A percentile compares a stretch with the other conserved stretches of the same genome.
Evolutionary conservation across 2,329 filamentous ascomycete species (phyloP).

Genomic region (Penicillium olsonii): DNA sequence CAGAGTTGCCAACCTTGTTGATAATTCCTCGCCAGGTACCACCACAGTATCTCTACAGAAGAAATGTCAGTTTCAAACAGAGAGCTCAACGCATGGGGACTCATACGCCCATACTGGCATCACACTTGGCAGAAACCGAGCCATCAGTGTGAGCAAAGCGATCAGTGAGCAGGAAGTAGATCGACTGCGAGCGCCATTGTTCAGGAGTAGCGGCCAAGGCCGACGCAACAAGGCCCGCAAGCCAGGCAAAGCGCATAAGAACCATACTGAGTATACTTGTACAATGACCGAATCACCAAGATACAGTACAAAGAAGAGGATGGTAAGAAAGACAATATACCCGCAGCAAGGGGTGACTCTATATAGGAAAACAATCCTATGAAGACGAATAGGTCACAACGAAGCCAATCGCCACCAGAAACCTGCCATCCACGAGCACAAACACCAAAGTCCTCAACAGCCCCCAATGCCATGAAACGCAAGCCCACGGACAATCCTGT

Average conservation of each 20-base stretch:
- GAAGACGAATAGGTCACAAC: background rate
- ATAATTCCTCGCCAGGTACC: constrained; percentile 51
- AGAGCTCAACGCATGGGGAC: background rate
- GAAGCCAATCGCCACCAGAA: background rate
- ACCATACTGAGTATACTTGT: constrained; percentile 17
- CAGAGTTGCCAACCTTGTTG: constrained; percentile 28
- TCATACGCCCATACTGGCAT: constrained; percentile 27
- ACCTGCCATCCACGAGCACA: background rate
- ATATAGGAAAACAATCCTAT: background rate
- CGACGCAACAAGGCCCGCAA: constrained; percentile 22
- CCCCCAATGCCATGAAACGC: constrained; percentile 1
- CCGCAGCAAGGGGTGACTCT: background rate
- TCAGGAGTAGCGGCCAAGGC: constrained; percentile 34
- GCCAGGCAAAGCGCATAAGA: constrained; percentile 15
- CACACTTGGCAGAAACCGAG: constrained; percentile 37
- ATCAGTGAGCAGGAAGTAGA: constrained; percentile 51
- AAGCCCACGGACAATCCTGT: constrained; percentile 1
- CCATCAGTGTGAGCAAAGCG: constrained; percentile 46
- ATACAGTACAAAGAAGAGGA: background rate
- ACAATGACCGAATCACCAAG: background rate
- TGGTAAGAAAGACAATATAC: background rate
- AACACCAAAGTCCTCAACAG: background rate
- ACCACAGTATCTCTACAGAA: constrained; percentile 38
- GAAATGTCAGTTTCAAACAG: background rate
- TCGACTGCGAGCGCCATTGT: constrained; percentile 45